A percentile compares a stretch with the other conserved stretches of the same genome.
Conservation (phyloP, 352 stramenopile genomes). For the Phytophthora quininea region DNA sequence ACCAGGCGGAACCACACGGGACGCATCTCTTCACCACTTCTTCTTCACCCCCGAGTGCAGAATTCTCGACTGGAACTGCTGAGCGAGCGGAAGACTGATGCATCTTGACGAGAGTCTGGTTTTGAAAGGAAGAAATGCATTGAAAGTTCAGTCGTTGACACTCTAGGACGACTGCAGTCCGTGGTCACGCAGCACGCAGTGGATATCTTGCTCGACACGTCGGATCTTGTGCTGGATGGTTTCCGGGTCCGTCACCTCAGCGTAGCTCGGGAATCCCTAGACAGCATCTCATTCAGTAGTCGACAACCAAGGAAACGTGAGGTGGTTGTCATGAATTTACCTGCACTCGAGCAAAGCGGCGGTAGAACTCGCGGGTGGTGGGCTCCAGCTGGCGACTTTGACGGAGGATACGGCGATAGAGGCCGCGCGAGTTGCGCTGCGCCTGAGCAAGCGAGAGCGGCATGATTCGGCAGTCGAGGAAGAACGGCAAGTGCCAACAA, state of each 20-base stretch:
- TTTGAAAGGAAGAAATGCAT: no score
- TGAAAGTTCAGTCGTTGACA: no score
- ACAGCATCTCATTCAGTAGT: not conserved
- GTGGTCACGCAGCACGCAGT: slow-evolving; percentile 58
- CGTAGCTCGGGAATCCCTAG: slow-evolving; percentile 44
- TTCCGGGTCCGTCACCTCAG: slow-evolving; percentile 41
- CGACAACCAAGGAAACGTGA: not conserved
- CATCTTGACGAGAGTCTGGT: no score
- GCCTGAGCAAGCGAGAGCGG: slow-evolving; percentile 16
- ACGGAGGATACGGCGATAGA: slow-evolving; percentile 57
- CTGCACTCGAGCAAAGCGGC: slow-evolving; percentile 42
- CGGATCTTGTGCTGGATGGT: slow-evolving; percentile 41
- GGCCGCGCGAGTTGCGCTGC: slow-evolving; percentile 29
- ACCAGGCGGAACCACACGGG: no score
- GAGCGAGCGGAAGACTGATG: no score
- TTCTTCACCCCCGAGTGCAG: no score
- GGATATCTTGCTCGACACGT: slow-evolving; percentile 47
- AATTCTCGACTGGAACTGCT: no score
- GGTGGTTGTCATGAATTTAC: not conserved
- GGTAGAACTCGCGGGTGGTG: slow-evolving; percentile 50
- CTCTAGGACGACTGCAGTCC: slow-evolving; percentile 4
- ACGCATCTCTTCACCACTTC: no score
- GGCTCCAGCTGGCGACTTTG: slow-evolving; percentile 45
- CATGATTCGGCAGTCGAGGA: slow-evolving; percentile 5
- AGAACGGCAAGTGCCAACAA: not conserved